Conservation (phyloP, 2,329 filamentous ascomycete genomes). For the Verticillium isaacii region DNA sequence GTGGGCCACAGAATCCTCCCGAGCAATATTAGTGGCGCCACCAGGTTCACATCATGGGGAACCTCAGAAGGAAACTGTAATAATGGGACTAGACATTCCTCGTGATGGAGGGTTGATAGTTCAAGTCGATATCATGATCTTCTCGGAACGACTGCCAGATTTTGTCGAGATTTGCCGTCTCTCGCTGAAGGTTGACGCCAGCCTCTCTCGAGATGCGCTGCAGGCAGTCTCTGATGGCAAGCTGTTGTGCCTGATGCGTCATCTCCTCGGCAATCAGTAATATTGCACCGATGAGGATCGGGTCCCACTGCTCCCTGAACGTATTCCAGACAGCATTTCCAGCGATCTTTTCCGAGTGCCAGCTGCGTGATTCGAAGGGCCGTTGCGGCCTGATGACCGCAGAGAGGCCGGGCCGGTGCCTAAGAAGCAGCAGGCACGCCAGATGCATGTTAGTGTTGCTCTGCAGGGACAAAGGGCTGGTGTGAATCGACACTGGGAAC, state of each 20-base stretch:
- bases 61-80: background rate
- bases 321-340: conserved; percentile 21
- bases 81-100: no score
- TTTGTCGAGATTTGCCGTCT: conserved; percentile 1
- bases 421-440: background rate
- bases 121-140: background rate
- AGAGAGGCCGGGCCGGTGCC: background rate
- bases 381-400: background rate
- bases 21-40: background rate
- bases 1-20: background rate
- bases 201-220: conserved; percentile 8
- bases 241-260: conserved; percentile 21
- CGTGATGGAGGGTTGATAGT: background rate
- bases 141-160: background rate
- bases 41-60: background rate
- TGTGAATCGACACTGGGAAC: background rate
- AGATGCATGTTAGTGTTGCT: background rate
- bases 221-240: conserved; percentile 14
- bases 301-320: conserved; percentile 26
- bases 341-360: conserved; percentile 24
- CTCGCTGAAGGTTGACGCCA: conserved; percentile 13
- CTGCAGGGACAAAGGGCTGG: background rate
- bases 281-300: conserved; percentile 20
- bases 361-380: conserved; percentile 12
- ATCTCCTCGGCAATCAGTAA: conserved; percentile 19